Evolutionary conservation across 1,284 basidiomycete genomes (phyloP).

Genomic region (Volvariella volvacea): DNA sequence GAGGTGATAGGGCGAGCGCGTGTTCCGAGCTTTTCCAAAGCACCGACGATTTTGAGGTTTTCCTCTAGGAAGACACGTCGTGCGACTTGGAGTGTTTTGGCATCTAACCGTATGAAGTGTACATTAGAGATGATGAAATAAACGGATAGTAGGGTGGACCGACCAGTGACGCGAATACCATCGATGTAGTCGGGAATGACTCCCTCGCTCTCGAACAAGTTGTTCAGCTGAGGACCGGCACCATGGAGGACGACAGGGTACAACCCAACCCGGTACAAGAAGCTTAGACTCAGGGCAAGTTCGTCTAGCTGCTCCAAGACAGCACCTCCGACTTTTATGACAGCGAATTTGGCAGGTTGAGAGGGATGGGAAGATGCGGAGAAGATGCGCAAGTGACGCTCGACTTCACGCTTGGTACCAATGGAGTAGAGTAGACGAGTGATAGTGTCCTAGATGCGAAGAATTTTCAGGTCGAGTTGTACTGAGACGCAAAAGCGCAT

Average conservation of each 20-base stretch:
- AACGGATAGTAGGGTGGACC: slow-evolving; percentile 3
- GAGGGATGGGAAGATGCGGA: slow-evolving; percentile 81
- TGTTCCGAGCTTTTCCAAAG: slow-evolving; percentile 88
- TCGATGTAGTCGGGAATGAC: slow-evolving; percentile 93
- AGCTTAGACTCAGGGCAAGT: slow-evolving; percentile 87
- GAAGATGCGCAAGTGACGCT: slow-evolving; percentile 94
- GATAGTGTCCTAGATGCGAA: slow-evolving; percentile 70
- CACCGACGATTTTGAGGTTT: slow-evolving; percentile 87
- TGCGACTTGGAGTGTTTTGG: slow-evolving; percentile 88
- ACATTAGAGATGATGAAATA: slow-evolving; percentile 3
- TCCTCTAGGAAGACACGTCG: slow-evolving; percentile 95
- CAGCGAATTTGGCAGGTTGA: slow-evolving; percentile 85
- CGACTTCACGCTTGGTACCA: slow-evolving; percentile 92
- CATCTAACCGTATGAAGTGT: slow-evolving; percentile 48
- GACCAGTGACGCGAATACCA: slow-evolving; percentile 90
- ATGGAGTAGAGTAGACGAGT: slow-evolving; percentile 92
- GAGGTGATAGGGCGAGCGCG: slow-evolving; percentile 94
- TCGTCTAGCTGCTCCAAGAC: slow-evolving; percentile 89
- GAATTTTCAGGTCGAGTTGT: slow-evolving; percentile 3
- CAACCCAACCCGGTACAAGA: slow-evolving; percentile 88
- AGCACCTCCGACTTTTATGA: slow-evolving; percentile 92
- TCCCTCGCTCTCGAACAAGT: slow-evolving; percentile 85
- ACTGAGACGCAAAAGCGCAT: slow-evolving; percentile 13
- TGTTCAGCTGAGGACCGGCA: slow-evolving; percentile 91
- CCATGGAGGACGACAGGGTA: slow-evolving; percentile 95